A percentile compares a stretch with the other conserved stretches of the same genome.
phyloP scores from a whole-genome alignment of 371 early-diverging fungal species.

The Batkoa obscura region DNA sequence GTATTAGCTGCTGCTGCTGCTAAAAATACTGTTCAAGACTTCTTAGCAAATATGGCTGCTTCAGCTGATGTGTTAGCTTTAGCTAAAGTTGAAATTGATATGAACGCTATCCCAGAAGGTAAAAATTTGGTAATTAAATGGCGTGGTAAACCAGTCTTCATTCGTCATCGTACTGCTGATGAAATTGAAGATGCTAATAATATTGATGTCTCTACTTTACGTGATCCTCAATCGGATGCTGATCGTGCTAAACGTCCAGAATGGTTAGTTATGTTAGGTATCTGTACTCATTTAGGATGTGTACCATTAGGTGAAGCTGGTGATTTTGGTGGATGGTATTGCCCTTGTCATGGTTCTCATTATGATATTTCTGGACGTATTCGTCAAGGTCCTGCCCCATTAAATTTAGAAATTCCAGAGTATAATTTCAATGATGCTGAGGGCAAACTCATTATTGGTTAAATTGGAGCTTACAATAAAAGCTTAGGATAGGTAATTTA shows the following conservation, averaged over 20 bases:
- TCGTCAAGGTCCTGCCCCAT: constrained; percentile 95
- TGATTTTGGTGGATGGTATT: constrained; percentile 97
- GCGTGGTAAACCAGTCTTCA: constrained; percentile 96
- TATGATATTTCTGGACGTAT: constrained; percentile 74
- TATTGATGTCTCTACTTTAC: constrained; percentile 54
- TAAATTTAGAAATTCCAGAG: constrained; percentile 89
- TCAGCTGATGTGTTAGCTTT: constrained; percentile 94
- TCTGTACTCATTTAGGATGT: constrained; percentile 97
- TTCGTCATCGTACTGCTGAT: constrained; percentile 86
- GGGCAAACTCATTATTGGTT: constrained; percentile 35
- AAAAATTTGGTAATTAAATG: constrained; percentile 94
- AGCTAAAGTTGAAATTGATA: constrained; percentile 91
- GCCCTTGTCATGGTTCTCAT: constrained; percentile 97
- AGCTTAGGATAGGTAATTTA: no score
- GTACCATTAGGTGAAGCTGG: constrained; percentile 96
- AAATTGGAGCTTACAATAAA: no score
- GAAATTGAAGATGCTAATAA: constrained; percentile 89
- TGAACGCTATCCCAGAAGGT: constrained; percentile 82
- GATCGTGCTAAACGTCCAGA: constrained; percentile 82
- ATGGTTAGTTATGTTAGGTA: constrained; percentile 94
- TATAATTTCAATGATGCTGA: constrained; percentile 36
- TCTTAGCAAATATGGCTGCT: constrained; percentile 78
- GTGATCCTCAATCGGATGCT: constrained; percentile 82
- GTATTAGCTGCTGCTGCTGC: constrained; percentile 68
- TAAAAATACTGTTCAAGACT: constrained; percentile 81